A percentile compares a stretch with the other conserved stretches of the same genome.
These are phyloP conservation scores for Aeschynomene evenia DNA, from an alignment of 306 rosid genomes.

Conservation along the genomic window DNA sequence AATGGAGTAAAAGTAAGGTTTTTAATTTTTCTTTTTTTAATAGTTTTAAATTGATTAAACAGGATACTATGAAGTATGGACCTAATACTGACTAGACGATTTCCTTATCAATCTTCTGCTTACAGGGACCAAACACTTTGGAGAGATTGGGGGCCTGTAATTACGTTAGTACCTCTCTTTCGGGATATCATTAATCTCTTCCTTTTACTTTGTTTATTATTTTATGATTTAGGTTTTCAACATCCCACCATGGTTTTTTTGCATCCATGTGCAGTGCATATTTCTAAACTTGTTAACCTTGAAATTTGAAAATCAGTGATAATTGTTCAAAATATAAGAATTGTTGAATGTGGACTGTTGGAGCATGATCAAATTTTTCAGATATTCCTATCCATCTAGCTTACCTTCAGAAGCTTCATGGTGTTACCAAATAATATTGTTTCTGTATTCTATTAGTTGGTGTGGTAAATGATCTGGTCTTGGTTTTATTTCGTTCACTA, in stretches of 20 bases:
- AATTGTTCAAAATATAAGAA: slow-evolving; percentile 6
- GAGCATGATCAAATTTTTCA: slow-evolving; percentile 12
- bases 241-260: slow-evolving; percentile 22
- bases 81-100: slow-evolving; percentile 18
- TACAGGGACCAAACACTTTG: slow-evolving; percentile 62
- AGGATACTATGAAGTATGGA: slow-evolving; percentile 13
- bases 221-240: neutral
- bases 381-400: slow-evolving; percentile 16
- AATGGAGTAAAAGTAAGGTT: slow-evolving; percentile 64
- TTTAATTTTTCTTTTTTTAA: neutral
- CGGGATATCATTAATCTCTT: neutral
- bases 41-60: slow-evolving; percentile 18
- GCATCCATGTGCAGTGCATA: slow-evolving; percentile 5
- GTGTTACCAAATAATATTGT: slow-evolving; percentile 11
- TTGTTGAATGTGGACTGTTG: neutral
- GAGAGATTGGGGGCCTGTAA: slow-evolving; percentile 65
- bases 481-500: slow-evolving; percentile 15
- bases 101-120: slow-evolving; percentile 34
- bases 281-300: slow-evolving; percentile 20
- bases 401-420: neutral
- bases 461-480: slow-evolving; percentile 19
- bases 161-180: slow-evolving; percentile 69
- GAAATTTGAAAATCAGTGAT: slow-evolving; percentile 18
- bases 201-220: slow-evolving; percentile 19
- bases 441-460: slow-evolving; percentile 1